A percentile compares a stretch with the other conserved stretches of the same genome.
Conservation (phyloP, 192 early-diverging fungal genomes). For the Globomyces pollinis-pini region DNA sequence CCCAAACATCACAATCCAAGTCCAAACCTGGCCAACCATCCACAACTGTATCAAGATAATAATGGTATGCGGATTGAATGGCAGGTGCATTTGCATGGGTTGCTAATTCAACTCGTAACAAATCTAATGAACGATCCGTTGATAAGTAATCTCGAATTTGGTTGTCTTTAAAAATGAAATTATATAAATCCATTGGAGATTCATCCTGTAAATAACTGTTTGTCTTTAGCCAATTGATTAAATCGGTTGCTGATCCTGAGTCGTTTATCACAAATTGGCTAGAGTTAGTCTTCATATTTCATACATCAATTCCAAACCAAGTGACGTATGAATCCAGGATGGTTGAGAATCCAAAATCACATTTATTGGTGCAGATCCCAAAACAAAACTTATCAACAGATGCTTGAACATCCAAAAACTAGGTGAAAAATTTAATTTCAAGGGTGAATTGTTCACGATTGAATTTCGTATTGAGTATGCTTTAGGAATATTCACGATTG, state of each 20-base stretch:
- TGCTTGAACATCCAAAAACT: too few species aligned
- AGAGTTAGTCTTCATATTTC: not conserved
- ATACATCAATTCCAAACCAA: not conserved
- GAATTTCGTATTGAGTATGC: too few species aligned
- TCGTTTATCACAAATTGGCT: not conserved
- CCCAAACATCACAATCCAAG: constrained; percentile 51
- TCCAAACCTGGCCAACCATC: constrained; percentile 42
- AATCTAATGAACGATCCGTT: not conserved
- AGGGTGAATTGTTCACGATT: too few species aligned
- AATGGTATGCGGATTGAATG: constrained; percentile 77
- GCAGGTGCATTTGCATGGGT: constrained; percentile 64
- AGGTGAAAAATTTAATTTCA: too few species aligned
- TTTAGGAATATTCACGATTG: too few species aligned
- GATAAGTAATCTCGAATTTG: not conserved
- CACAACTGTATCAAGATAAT: constrained; percentile 65
- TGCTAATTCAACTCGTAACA: constrained; percentile 31
- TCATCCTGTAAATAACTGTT: not conserved
- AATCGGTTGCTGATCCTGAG: not conserved
- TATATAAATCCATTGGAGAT: not conserved
- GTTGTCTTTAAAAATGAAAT: not conserved
- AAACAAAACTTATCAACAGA: too few species aligned
- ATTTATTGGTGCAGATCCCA: too few species aligned
- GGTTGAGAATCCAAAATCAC: not conserved
- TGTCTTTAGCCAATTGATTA: not conserved
- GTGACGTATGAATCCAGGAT: not conserved